Evolutionary conservation across 2,329 filamentous ascomycete genomes (phyloP), one percentile per base, ranked within the genome.

Genomic region (Emergomyces orientalis): DNA sequence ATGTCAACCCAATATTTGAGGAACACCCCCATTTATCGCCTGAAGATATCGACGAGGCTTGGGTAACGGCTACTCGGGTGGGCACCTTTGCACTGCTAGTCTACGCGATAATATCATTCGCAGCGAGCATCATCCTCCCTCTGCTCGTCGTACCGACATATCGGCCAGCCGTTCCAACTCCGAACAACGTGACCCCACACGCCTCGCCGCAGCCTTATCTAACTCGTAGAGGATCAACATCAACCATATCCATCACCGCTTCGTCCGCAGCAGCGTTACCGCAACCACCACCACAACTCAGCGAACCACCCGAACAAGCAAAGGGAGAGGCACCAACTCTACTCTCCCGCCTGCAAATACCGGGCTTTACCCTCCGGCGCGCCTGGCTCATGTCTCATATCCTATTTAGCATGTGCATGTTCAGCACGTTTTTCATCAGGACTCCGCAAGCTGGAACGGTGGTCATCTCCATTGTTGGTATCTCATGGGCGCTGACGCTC

Each of bases 401-500:
- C n/a, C 81, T 96, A 56, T 97, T 96, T 73, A 84, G 90, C 1
- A 74, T 81, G 5, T 87, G 89, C 72, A 96, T 94, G 86, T 89
- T 89, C 72, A 85, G 86, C 71, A 95, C 93, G 0, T 86, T 96
- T 63, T 82, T 96, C 64, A 89, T 96, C 47, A 82, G 80, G 49
- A 86, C 84, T 2, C 86, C 91, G 8, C 79, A 84, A 63, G 84
- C 82, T 11, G 93, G 90, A 1, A 96, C 89, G 0, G 81, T 85
- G 1, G 82, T 96, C 41, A 88, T 96, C 62, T 90, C 87, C 1
- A 78, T 94, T 30, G 86, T 96, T 57, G 93, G 93, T 41, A 86
- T 97, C 63, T 91, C 90, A 0, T 97, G 93, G 93, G 91, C 92
- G 27, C 79, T 97, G 70, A 91, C 91, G 1, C 84, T 95, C 32